Evolutionary conservation across 1,284 basidiomycete genomes (phyloP).

Genomic region (Mixia osmundae): DNA sequence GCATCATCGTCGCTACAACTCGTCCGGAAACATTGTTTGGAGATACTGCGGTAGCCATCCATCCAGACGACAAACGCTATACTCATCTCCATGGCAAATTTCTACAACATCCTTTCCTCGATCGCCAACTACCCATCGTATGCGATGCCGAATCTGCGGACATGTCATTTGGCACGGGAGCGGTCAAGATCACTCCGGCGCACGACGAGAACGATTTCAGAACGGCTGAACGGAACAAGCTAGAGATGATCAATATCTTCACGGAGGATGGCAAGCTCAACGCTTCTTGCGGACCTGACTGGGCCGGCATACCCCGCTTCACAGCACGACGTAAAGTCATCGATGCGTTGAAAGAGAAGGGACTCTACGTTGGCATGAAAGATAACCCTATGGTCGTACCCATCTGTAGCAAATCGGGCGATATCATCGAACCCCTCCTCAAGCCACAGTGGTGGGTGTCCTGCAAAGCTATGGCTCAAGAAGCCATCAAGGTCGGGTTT

Average conservation of each 20-base stretch:
- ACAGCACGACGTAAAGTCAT: slow-evolving; percentile 69
- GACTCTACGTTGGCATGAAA: slow-evolving; percentile 71
- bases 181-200: slow-evolving; percentile 98
- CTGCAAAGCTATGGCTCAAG: slow-evolving; percentile 75
- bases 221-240: slow-evolving; percentile 64
- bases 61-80: slow-evolving; percentile 83
- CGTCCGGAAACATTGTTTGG: slow-evolving; percentile 98
- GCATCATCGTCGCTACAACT: slow-evolving; percentile 88
- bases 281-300: slow-evolving; percentile 47
- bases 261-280: slow-evolving; percentile 97
- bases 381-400: slow-evolving; percentile 93
- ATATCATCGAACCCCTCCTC: slow-evolving; percentile 82
- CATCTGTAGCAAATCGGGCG: slow-evolving; percentile 84
- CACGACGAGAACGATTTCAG: slow-evolving; percentile 97
- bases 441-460: slow-evolving; percentile 99
- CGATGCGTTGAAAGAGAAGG: slow-evolving; percentile 60
- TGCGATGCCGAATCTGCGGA: slow-evolving; percentile 68
- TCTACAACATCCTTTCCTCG: slow-evolving; percentile 70
- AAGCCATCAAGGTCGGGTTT: slow-evolving; percentile 46
- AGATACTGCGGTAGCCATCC: slow-evolving; percentile 90
- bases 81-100: slow-evolving; percentile 90
- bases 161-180: slow-evolving; percentile 92
- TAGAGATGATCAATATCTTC: slow-evolving; percentile 85
- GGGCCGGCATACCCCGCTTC: slow-evolving; percentile 87
- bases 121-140: slow-evolving; percentile 70